A percentile compares a stretch with the other conserved stretches of the same genome.
Conservation (phyloP, 2,329 filamentous ascomycete genomes). For the Chaetothyriales sp. region DNA sequence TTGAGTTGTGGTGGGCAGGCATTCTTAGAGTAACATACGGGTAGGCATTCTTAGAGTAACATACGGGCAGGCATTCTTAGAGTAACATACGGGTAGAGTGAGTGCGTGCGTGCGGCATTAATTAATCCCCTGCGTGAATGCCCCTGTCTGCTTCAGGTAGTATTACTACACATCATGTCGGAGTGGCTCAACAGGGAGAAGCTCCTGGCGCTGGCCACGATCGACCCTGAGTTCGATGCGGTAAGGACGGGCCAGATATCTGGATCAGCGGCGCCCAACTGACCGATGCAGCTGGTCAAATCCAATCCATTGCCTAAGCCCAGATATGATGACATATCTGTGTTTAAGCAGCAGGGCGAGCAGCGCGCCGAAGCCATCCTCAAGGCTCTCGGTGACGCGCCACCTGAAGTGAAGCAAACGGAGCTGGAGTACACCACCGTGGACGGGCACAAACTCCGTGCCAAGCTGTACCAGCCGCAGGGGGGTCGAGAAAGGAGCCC, state of each 20-base stretch:
- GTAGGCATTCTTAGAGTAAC: too few species aligned
- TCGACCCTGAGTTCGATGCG: slow-evolving; percentile 21
- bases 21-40: too few species aligned
- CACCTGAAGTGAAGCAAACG: slow-evolving; percentile 12
- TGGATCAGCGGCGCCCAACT: not conserved
- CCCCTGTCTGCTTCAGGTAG: not conserved
- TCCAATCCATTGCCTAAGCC: slow-evolving; percentile 9
- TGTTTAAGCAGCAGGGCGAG: slow-evolving; percentile 11
- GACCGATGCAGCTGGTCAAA: slow-evolving; percentile 10
- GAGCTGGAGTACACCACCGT: slow-evolving; percentile 16
- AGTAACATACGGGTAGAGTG: too few species aligned
- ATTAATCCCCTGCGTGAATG: not conserved
- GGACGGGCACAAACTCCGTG: slow-evolving; percentile 17
- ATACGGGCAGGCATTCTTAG: too few species aligned
- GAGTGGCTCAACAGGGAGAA: slow-evolving; percentile 15
- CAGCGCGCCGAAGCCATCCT: slow-evolving; percentile 10
- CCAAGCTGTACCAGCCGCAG: slow-evolving; percentile 16
- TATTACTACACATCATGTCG: not conserved
- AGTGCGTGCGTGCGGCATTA: not conserved
- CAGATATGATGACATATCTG: slow-evolving; percentile 10
- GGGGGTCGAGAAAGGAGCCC: slow-evolving; percentile 9
- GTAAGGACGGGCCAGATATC: slow-evolving; percentile 12
- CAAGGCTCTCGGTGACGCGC: slow-evolving; percentile 8
- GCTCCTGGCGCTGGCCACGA: slow-evolving; percentile 18
- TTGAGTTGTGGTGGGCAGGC: too few species aligned